Percentiles rank a stretch among this genome's conserved stretches.
Evolutionary conservation across 768 basidiomycete genomes (phyloP).

Genomic region (Tylopilus felleus): DNA sequence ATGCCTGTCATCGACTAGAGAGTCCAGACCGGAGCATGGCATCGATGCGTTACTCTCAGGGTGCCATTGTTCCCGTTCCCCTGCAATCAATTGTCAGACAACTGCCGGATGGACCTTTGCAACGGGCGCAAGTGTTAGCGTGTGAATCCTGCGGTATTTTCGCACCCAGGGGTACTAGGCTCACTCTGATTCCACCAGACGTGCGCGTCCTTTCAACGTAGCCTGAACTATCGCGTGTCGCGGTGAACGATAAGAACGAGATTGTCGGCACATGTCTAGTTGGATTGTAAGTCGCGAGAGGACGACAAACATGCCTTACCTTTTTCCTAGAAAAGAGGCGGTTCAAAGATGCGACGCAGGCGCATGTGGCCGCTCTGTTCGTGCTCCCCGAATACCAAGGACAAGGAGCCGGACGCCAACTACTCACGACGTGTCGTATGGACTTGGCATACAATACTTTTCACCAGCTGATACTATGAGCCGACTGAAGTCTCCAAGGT

Average conservation of each 20-base stretch:
- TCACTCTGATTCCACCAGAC: not conserved
- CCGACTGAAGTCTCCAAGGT: not conserved
- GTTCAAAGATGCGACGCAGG: not conserved
- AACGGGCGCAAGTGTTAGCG: not conserved
- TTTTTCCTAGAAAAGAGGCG: conserved; percentile 7
- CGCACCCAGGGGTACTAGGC: not conserved
- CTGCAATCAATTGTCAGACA: not conserved
- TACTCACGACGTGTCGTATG: conserved; percentile 6
- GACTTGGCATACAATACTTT: not conserved
- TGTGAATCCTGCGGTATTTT: not conserved
- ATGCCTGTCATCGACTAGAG: not conserved
- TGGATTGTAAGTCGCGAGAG: conserved; percentile 1
- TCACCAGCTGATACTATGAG: not conserved
- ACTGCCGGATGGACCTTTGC: not conserved
- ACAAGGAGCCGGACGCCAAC: not conserved
- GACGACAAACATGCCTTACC: not conserved
- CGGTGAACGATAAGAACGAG: not conserved
- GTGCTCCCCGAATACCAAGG: conserved; percentile 10
- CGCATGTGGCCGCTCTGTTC: conserved; percentile 4
- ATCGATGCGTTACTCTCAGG: not conserved
- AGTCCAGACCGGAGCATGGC: not conserved
- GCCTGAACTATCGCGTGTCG: conserved; percentile 4
- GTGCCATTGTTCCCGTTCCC: not conserved
- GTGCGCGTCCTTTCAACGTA: not conserved
- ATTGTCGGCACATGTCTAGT: conserved; percentile 10